A percentile compares a stretch with the other conserved stretches of the same genome.
Conservation (phyloP, 345 rosid genomes). For the Boechera retrofracta region DNA sequence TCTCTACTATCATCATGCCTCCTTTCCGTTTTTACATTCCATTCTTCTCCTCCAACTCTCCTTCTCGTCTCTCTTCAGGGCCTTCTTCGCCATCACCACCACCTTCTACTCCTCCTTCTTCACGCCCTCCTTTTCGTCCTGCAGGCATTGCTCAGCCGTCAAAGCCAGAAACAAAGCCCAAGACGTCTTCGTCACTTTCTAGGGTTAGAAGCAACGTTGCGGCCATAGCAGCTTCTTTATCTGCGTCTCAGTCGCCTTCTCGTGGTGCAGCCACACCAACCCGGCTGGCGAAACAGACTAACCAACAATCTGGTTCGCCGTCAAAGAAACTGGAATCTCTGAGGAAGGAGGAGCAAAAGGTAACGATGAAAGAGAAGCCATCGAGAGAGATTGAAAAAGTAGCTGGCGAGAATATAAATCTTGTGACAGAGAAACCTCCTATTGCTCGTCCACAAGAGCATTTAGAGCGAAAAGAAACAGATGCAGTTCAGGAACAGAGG, state of each 20-base stretch:
- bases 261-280: slow-evolving; percentile 24
- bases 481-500: slow-evolving; percentile 32
- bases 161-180: slow-evolving; percentile 40
- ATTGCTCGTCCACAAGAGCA: slow-evolving; percentile 16
- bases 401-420: slow-evolving; percentile 21
- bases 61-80: slow-evolving; percentile 44
- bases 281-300: slow-evolving; percentile 23
- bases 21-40: slow-evolving; percentile 44
- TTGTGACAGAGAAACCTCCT: slow-evolving; percentile 22
- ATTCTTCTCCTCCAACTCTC: slow-evolving; percentile 41
- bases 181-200: slow-evolving; percentile 25
- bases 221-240: slow-evolving; percentile 23
- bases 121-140: slow-evolving; percentile 50
- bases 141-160: slow-evolving; percentile 43
- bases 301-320: slow-evolving; percentile 36
- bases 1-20: slow-evolving; percentile 31
- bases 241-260: slow-evolving; percentile 28
- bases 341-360: slow-evolving; percentile 31
- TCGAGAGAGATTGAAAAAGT: slow-evolving; percentile 34
- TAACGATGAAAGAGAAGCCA: slow-evolving; percentile 8
- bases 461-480: slow-evolving; percentile 16
- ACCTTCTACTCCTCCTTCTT: slow-evolving; percentile 29
- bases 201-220: slow-evolving; percentile 39
- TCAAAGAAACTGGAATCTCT: slow-evolving; percentile 36
- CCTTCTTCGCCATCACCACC: slow-evolving; percentile 43